Conservation (phyloP, 202 grass and related monocot species). For the Cymbopogon flexuosus region DNA sequence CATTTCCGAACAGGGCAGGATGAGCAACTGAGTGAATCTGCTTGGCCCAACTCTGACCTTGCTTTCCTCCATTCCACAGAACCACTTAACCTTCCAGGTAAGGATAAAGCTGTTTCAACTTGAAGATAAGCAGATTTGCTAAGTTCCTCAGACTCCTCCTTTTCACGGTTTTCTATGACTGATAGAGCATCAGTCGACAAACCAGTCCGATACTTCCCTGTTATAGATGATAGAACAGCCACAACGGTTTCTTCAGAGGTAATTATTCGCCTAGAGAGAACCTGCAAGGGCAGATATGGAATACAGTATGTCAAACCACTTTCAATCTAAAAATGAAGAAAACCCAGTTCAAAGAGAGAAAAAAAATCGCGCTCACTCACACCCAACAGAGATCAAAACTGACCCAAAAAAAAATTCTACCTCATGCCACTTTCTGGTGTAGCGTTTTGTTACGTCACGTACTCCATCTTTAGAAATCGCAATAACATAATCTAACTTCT, state of each 20-base stretch:
- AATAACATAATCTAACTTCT: constrained; percentile 89
- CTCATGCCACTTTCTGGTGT: constrained; percentile 95
- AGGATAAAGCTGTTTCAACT: constrained; percentile 44
- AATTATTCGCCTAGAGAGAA: constrained; percentile 74
- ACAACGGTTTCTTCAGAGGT: constrained; percentile 58
- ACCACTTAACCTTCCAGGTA: constrained; percentile 96
- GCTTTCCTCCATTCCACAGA: constrained; percentile 80
- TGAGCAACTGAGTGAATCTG: constrained; percentile 49
- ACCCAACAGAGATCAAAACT: neutral
- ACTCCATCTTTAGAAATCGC: constrained; percentile 79
- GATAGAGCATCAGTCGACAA: constrained; percentile 50
- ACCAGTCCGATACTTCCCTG: constrained; percentile 50
- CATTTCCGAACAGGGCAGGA: constrained; percentile 75
- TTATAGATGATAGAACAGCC: constrained; percentile 64
- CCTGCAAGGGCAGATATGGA: constrained; percentile 41
- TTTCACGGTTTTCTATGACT: constrained; percentile 48
- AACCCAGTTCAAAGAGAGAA: neutral
- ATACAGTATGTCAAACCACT: constrained; percentile 14
- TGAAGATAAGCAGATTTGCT: constrained; percentile 55
- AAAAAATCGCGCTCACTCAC: neutral
- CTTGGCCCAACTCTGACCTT: constrained; percentile 69
- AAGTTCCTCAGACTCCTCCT: constrained; percentile 80
- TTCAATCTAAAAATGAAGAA: neutral
- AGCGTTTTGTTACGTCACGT: constrained; percentile 82
- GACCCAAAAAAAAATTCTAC: constrained; percentile 33